Percentiles rank a stretch among this genome's conserved stretches.
Conservation (phyloP, 345 rosid genomes). For the Passiflora organensis region DNA sequence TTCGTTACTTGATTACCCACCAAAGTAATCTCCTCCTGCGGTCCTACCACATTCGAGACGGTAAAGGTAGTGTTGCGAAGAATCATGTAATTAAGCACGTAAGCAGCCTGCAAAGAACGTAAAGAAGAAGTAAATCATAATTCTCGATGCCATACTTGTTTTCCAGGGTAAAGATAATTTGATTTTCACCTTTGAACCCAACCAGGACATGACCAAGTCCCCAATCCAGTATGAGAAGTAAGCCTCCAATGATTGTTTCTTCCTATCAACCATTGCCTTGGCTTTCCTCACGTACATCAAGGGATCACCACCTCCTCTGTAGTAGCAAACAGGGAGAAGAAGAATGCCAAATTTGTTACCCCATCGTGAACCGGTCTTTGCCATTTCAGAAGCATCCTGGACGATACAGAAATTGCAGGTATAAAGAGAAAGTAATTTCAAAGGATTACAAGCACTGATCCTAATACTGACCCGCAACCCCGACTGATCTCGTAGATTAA, state of each 20-base stretch:
- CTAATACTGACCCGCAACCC: constrained; percentile 35
- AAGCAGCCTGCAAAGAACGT: constrained; percentile 30
- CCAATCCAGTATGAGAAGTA: constrained; percentile 42
- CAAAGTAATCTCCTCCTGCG: constrained; percentile 39
- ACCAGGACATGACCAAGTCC: constrained; percentile 29
- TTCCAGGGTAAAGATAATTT: too few species aligned
- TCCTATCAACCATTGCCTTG: constrained; percentile 43
- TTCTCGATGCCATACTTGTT: not conserved
- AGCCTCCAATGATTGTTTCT: constrained; percentile 47
- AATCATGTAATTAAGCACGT: constrained; percentile 40
- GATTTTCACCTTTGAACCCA: constrained; percentile 54
- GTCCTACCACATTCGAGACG: constrained; percentile 52
- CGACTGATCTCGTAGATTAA: constrained; percentile 45
- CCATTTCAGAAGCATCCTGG: constrained; percentile 37
- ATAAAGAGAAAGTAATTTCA: too few species aligned
- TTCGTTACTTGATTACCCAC: constrained; percentile 40
- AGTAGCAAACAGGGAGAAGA: constrained; percentile 42
- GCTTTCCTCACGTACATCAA: constrained; percentile 40
- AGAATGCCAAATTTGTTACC: constrained; percentile 56
- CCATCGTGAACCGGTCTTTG: constrained; percentile 29
- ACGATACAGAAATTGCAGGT: not conserved
- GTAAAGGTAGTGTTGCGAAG: constrained; percentile 49
- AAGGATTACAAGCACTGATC: too few species aligned
- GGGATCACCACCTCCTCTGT: constrained; percentile 25
- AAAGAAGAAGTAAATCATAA: not conserved